Conservation (phyloP, 2,329 filamentous ascomycete genomes). For the Pseudogymnoascus sp. region DNA sequence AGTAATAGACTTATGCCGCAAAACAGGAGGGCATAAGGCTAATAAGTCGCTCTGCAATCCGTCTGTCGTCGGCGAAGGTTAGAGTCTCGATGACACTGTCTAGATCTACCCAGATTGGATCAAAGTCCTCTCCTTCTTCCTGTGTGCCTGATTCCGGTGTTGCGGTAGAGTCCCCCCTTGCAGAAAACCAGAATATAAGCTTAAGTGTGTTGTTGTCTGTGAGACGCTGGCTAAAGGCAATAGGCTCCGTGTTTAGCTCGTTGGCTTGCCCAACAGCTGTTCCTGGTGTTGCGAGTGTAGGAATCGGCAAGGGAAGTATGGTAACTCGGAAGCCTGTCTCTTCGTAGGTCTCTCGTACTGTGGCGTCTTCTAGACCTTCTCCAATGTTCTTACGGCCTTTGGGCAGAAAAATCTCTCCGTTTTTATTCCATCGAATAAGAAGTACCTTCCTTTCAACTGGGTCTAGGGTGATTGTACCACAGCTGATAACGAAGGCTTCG, state of each 20-base stretch:
- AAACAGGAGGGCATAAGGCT: not conserved
- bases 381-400: slow-evolving; percentile 1
- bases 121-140: slow-evolving; percentile 14
- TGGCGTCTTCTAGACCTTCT: not conserved
- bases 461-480: not conserved
- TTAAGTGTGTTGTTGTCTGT: not conserved
- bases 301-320: not conserved
- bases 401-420: not conserved
- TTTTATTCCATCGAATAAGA: not conserved
- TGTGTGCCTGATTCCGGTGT: slow-evolving; percentile 13
- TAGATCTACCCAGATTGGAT: slow-evolving; percentile 29
- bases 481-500: not conserved
- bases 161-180: not conserved
- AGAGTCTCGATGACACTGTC: not conserved
- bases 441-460: not conserved
- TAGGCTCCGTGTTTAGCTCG: not conserved
- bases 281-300: not conserved
- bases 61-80: not conserved
- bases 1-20: not conserved
- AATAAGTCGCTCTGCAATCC: not conserved
- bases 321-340: not conserved
- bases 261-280: not conserved
- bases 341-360: not conserved
- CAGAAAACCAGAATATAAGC: slow-evolving; percentile 3
- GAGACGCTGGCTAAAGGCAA: not conserved